phyloP scores from a whole-genome alignment of 495 filamentous ascomycete species.

The Aspergillus coremiiformis region DNA sequence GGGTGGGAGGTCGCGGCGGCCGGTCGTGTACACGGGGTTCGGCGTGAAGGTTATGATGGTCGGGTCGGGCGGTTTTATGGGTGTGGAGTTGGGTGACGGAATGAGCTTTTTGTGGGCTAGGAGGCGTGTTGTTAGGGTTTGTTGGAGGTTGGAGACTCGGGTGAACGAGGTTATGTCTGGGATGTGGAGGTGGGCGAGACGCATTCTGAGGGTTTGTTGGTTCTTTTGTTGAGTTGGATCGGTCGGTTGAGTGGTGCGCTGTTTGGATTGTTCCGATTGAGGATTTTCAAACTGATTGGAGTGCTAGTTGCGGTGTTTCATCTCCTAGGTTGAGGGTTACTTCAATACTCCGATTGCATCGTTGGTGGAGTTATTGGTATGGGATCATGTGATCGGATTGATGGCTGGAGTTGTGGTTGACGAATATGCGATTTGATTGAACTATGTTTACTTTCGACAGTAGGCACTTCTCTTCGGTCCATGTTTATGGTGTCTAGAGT shows the following conservation, averaged over 20 bases:
- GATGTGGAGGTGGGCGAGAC: constrained; percentile 65
- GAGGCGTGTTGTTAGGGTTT: constrained; percentile 39
- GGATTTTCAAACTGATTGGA: background rate
- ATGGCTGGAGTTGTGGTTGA: background rate
- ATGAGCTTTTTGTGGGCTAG: constrained; percentile 38
- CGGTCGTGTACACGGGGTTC: constrained; percentile 80
- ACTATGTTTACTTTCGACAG: no score
- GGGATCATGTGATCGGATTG: constrained; percentile 7
- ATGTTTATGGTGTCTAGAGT: no score
- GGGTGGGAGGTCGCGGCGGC: constrained; percentile 67
- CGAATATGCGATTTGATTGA: no score
- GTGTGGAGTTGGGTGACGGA: constrained; percentile 27
- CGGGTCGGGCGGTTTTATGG: constrained; percentile 46
- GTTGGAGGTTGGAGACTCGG: constrained; percentile 42
- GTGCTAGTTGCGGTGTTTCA: background rate
- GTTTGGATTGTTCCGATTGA: background rate
- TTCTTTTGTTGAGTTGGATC: background rate
- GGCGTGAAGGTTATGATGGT: constrained; percentile 79
- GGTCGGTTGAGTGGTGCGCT: background rate
- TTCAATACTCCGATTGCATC: background rate
- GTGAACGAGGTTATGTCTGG: constrained; percentile 48
- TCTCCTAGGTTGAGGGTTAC: no score
- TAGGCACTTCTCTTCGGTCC: no score
- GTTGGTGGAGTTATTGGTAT: background rate
- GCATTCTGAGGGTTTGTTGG: constrained; percentile 18